A percentile compares a stretch with the other conserved stretches of the same genome.
Conservation (phyloP, 164 flowering plant species). For the Taxillus chinensis region DNA sequence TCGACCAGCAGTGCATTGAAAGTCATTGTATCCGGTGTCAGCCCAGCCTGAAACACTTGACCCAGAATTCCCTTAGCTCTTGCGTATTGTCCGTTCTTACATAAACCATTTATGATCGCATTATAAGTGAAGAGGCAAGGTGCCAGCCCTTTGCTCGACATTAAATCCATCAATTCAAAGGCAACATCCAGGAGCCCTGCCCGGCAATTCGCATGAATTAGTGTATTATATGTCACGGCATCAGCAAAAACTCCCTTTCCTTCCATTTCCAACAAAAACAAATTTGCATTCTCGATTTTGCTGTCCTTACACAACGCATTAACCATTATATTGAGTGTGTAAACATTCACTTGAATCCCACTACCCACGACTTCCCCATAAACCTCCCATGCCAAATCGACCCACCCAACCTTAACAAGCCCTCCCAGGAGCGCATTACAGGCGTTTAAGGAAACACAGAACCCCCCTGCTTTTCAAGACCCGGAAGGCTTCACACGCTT, state of each 20-base stretch:
- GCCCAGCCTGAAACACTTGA: slow-evolving; percentile 47
- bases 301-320: slow-evolving; percentile 71
- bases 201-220: slow-evolving; percentile 51
- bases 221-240: slow-evolving; percentile 65
- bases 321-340: slow-evolving; percentile 78
- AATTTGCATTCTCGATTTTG: slow-evolving; percentile 31
- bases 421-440: slow-evolving; percentile 83
- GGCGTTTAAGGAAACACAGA: slow-evolving; percentile 54
- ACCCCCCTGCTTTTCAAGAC: slow-evolving; percentile 39
- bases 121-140: slow-evolving; percentile 56
- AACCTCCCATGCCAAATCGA: slow-evolving; percentile 68
- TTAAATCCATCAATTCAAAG: slow-evolving; percentile 37
- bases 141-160: slow-evolving; percentile 48
- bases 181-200: slow-evolving; percentile 56
- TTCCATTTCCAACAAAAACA: slow-evolving; percentile 53
- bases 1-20: slow-evolving; percentile 65
- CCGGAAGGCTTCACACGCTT: slow-evolving; percentile 48
- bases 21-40: slow-evolving; percentile 58
- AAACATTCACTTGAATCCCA: slow-evolving; percentile 49
- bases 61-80: slow-evolving; percentile 47
- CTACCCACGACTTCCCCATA: slow-evolving; percentile 37
- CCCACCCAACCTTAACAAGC: slow-evolving; percentile 71
- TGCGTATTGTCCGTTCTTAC: slow-evolving; percentile 41
- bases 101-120: slow-evolving; percentile 60
- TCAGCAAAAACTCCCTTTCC: slow-evolving; percentile 55